Base-by-base conservation (phyloP, 2,329 filamentous ascomycete species). In the Hymenoscyphus linearis region DNA sequence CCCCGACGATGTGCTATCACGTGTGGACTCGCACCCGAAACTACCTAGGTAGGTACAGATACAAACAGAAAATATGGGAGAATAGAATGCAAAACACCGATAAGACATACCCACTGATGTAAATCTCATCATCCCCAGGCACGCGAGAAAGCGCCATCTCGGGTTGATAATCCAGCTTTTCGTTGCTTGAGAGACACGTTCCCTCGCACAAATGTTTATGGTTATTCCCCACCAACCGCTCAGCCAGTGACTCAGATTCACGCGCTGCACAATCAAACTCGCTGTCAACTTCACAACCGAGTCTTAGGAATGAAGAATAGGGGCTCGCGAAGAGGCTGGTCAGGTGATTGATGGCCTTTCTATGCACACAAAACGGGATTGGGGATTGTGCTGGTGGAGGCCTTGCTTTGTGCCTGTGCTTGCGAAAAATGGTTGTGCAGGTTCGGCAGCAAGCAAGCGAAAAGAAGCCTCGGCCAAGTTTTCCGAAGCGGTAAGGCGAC, bases 41-140 rank as follows among this genome's bases (percentile, higher is more conserved):
- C 35, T 22, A 36, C 1, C 6, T 5, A 36, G 10, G n/a, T 31
- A 31, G 31, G 10, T 31, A 7, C 2, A 7, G 10, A 31, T 31
- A 9, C 31, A 31, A 31, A 31, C 31, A 31, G 31, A 4, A 9
- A 9, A 31, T 5, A 31, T 36, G 16, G 6, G 22, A 50, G 52
- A 25, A n/a, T 3, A 64, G 36, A 14, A 36, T 50, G 22, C 18
- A 54, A 61, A 44, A 62, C 37, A 61, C 55, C 55, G 52, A 58
- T 44, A 57, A 26, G 52, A 67, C 82, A 76, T 79, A 93, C 90
- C 90, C 89, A 76, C 90, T 89, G 67, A 95, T 87, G 74, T 87
- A 93, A 66, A 95, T 80, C 65, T 90, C 85, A 64, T 87, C 80
- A 66, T 85, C 81, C 34, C 88, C 88, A 3, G 86, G 84, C 58